Conservation (phyloP, 2,329 filamentous ascomycete species). For the Volutella citrinella region DNA sequence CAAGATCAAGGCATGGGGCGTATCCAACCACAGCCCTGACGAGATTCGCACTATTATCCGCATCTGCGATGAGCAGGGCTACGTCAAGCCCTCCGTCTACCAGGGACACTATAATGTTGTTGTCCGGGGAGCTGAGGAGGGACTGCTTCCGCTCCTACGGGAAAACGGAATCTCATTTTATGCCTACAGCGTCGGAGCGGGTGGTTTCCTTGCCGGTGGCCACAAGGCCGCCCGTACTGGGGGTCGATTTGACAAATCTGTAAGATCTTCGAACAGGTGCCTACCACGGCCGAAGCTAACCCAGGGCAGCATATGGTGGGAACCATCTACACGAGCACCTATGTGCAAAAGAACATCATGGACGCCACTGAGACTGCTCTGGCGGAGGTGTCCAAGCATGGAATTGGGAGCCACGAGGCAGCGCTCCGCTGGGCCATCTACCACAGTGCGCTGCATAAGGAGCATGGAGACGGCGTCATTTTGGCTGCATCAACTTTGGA, state of each 20-base stretch:
- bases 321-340: conserved; percentile 22
- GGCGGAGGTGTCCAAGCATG: conserved; percentile 27
- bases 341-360: conserved; percentile 26
- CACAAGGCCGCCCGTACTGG: conserved; percentile 15
- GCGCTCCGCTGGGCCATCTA: conserved; percentile 39
- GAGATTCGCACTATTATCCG: conserved; percentile 42
- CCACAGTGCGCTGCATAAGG: conserved; percentile 30
- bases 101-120: conserved; percentile 48
- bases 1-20: conserved; percentile 43
- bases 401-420: conserved; percentile 36
- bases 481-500: conserved; percentile 31
- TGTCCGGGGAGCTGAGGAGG: conserved; percentile 37
- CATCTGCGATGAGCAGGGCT: conserved; percentile 41
- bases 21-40: conserved; percentile 43
- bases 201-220: conserved; percentile 24
- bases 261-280: too few relatives aligned
- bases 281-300: too few relatives aligned
- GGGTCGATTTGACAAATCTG: conserved; percentile 23
- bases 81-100: conserved; percentile 41
- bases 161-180: conserved; percentile 41
- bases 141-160: conserved; percentile 40
- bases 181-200: conserved; percentile 33
- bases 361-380: conserved; percentile 24
- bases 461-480: conserved; percentile 34
- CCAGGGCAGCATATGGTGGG: conserved; percentile 14